Evolutionary conservation across 768 basidiomycete species (phyloP).

Genomic region (Kwoniella newhampshirensis): DNA sequence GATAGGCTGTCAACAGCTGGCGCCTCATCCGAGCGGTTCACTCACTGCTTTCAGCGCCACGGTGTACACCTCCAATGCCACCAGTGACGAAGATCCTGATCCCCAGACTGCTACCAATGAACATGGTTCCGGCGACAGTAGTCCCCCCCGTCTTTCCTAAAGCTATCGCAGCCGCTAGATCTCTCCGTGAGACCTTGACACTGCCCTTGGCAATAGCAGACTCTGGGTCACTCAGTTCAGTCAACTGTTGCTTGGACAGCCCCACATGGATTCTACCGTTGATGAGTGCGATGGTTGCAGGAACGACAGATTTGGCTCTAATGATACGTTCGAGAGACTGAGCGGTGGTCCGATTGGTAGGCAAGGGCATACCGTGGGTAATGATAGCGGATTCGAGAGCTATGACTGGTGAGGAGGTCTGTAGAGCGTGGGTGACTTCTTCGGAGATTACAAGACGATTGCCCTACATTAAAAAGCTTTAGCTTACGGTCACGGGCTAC

Average conservation of each 20-base stretch:
- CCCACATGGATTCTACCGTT: constrained; percentile 85
- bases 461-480: constrained; percentile 6
- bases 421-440: constrained; percentile 79
- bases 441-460: constrained; percentile 38
- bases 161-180: constrained; percentile 38
- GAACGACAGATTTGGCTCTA: constrained; percentile 70
- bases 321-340: constrained; percentile 71
- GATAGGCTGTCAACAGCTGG: not conserved
- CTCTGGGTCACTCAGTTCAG: constrained; percentile 63
- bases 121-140: constrained; percentile 57
- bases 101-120: constrained; percentile 64
- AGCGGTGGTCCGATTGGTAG: constrained; percentile 71
- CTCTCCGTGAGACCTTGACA: constrained; percentile 49
- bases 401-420: constrained; percentile 67
- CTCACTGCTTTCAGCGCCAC: constrained; percentile 69
- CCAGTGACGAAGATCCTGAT: constrained; percentile 82
- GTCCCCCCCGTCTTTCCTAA: constrained; percentile 66
- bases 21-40: no score
- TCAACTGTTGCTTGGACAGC: constrained; percentile 64
- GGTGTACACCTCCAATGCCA: constrained; percentile 84
- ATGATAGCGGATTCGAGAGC: constrained; percentile 90
- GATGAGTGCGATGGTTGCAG: constrained; percentile 86
- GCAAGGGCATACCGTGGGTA: constrained; percentile 84
- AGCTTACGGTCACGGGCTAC: not conserved
- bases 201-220: constrained; percentile 17